Evolutionary conservation across 2,329 filamentous ascomycete species (phyloP).

Genomic region (Claviceps paspali): DNA sequence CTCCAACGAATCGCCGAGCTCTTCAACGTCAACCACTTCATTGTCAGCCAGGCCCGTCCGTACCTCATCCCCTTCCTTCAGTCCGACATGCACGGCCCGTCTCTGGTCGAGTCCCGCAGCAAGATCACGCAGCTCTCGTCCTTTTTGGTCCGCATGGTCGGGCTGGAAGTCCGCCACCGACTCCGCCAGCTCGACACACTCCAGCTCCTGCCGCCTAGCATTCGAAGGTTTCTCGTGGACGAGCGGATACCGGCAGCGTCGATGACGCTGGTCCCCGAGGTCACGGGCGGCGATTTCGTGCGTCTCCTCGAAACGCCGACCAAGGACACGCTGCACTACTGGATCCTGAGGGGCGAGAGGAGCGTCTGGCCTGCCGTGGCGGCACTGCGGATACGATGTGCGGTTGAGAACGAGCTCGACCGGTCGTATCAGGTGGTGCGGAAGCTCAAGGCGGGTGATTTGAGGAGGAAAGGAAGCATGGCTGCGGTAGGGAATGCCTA

Average conservation of each 20-base stretch:
- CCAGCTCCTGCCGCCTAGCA: constrained; percentile 50
- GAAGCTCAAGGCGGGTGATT: constrained; percentile 38
- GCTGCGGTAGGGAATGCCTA: constrained; percentile 12
- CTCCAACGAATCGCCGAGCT: constrained; percentile 62
- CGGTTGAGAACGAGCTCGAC: constrained; percentile 78
- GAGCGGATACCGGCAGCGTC: constrained; percentile 66
- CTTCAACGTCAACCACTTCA: constrained; percentile 91
- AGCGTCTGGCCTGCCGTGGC: constrained; percentile 85
- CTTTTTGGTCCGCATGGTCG: constrained; percentile 51
- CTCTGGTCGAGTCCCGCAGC: constrained; percentile 42
- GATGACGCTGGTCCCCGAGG: constrained; percentile 68
- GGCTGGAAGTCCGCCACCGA: constrained; percentile 65
- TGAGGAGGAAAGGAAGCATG: constrained; percentile 31
- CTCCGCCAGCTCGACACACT: constrained; percentile 69
- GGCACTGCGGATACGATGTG: constrained; percentile 67
- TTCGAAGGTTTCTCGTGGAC: constrained; percentile 66
- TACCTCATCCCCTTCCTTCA: constrained; percentile 78
- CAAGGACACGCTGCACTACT: constrained; percentile 59
- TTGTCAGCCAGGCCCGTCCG: constrained; percentile 81
- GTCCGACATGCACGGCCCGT: constrained; percentile 64
- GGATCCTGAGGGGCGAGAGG: constrained; percentile 71
- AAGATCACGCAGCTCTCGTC: constrained; percentile 41
- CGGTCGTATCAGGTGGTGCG: constrained; percentile 68
- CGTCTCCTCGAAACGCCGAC: constrained; percentile 74
- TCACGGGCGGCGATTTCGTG: constrained; percentile 58